phyloP scores from a whole-genome alignment of 495 filamentous ascomycete genomes.

The Tuber aestivum region DNA sequence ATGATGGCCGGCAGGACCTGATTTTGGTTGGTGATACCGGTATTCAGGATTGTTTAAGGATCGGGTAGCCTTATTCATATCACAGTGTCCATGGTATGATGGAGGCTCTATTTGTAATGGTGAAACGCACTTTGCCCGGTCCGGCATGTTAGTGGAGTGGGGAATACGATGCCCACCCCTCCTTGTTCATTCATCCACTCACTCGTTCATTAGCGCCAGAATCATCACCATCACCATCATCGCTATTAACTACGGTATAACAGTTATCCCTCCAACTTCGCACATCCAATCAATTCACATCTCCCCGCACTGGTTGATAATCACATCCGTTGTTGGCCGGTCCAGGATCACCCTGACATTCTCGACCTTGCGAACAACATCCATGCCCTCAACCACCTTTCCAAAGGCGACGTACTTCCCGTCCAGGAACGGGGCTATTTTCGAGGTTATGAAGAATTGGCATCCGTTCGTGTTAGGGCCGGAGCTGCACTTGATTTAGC shows the following conservation, averaged over 20 bases:
- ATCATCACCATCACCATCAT: neutral
- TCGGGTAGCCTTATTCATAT: neutral
- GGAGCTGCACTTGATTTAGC: constrained; percentile 59
- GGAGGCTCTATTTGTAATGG: neutral
- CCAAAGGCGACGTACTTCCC: constrained; percentile 95
- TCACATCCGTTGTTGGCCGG: constrained; percentile 76
- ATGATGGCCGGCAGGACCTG: neutral
- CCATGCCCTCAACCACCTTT: constrained; percentile 74
- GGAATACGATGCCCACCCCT: neutral
- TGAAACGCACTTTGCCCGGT: neutral
- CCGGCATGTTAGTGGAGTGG: neutral
- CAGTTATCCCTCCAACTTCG: neutral
- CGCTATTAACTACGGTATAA: neutral
- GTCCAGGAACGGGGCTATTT: constrained; percentile 80
- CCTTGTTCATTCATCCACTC: neutral
- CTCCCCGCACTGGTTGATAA: constrained; percentile 81
- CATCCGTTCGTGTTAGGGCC: constrained; percentile 91
- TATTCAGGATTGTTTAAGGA: neutral
- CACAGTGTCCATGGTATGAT: neutral
- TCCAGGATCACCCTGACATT: constrained; percentile 74
- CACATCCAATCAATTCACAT: constrained; percentile 53
- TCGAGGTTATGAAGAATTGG: constrained; percentile 95
- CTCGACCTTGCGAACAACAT: constrained; percentile 84
- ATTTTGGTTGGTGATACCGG: neutral
- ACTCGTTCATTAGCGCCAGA: neutral